Percentiles rank a stretch among this genome's conserved stretches.
Evolutionary conservation across 257 asterid genomes (phyloP).

Genomic region (Gentiana dahurica): DNA sequence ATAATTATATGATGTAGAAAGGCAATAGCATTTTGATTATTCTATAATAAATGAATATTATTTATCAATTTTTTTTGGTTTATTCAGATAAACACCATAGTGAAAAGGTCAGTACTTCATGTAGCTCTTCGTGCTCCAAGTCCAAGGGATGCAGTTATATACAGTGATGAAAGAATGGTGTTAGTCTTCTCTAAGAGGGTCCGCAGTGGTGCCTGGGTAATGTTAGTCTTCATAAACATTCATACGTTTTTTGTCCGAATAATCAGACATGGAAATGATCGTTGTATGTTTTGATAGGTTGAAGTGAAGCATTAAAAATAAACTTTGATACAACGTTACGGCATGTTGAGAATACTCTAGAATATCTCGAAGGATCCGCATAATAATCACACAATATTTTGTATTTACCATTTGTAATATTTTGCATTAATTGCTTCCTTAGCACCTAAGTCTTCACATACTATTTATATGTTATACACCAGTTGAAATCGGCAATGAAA

Average conservation of each 20-base stretch:
- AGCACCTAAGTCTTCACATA: too few species aligned
- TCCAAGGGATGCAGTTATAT: conserved; percentile 42
- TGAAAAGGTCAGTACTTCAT: conserved; percentile 91
- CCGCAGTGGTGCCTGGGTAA: conserved; percentile 99
- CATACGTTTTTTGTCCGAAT: conserved; percentile 5
- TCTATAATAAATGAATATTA: too few species aligned
- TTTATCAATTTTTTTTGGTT: conserved; percentile 7
- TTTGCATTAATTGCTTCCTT: too few species aligned
- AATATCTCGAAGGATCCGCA: too few species aligned
- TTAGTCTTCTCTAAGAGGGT: conserved; percentile 77
- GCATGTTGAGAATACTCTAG: too few species aligned
- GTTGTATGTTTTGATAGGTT: conserved; percentile 33
- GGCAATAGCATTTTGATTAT: too few species aligned
- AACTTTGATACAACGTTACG: too few species aligned
- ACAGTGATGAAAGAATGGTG: conserved; percentile 95
- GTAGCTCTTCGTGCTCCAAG: conserved; percentile 94
- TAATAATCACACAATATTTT: too few species aligned
- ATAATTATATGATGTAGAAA: too few species aligned
- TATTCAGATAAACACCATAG: conserved; percentile 85
- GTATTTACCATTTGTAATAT: too few species aligned
- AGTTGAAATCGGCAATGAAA: too few species aligned
- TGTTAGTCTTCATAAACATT: conserved; percentile 6
- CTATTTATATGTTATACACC: too few species aligned
- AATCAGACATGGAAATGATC: conserved; percentile 11
- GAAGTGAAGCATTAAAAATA: conserved; percentile 26